These are phyloP conservation scores for Vaccinium myrtillus DNA, from an alignment of 148 eudicot genomes.

Conservation along the genomic window DNA sequence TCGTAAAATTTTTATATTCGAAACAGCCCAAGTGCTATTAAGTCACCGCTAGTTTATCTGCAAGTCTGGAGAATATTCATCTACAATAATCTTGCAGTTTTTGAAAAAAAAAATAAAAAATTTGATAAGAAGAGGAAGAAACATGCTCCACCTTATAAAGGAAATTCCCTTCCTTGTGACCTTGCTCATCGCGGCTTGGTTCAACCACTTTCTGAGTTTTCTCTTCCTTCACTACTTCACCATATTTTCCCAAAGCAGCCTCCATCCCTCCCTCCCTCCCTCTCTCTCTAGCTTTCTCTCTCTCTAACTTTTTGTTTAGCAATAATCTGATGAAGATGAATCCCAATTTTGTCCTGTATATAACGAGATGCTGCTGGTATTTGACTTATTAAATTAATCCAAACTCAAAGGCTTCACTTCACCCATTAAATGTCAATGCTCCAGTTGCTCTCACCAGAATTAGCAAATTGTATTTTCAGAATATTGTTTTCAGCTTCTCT, in stretches of 20 bases:
- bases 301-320: neutral
- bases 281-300: constrained; percentile 20
- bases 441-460: constrained; percentile 19
- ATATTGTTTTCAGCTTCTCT: neutral
- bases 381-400: constrained; percentile 26
- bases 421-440: constrained; percentile 36
- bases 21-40: too few relatives aligned
- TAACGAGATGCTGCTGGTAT: constrained; percentile 21
- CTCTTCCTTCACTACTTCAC: constrained; percentile 26
- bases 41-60: too few relatives aligned
- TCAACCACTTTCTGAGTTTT: constrained; percentile 11
- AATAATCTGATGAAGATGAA: neutral
- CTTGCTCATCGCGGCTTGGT: constrained; percentile 23
- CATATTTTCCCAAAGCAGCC: constrained; percentile 16
- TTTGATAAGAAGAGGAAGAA: neutral
- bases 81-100: too few relatives aligned
- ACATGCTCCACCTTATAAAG: constrained; percentile 25
- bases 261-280: constrained; percentile 28
- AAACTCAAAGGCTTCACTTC: constrained; percentile 17
- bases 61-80: too few relatives aligned
- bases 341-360: constrained; percentile 3
- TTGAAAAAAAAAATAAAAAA: neutral
- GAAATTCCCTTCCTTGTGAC: constrained; percentile 17
- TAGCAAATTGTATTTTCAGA: too few relatives aligned
- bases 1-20: too few relatives aligned